These are phyloP conservation scores for Aspergillus sp. DNA, from an alignment of 2,329 filamentous ascomycete genomes.

Conservation along the genomic window DNA sequence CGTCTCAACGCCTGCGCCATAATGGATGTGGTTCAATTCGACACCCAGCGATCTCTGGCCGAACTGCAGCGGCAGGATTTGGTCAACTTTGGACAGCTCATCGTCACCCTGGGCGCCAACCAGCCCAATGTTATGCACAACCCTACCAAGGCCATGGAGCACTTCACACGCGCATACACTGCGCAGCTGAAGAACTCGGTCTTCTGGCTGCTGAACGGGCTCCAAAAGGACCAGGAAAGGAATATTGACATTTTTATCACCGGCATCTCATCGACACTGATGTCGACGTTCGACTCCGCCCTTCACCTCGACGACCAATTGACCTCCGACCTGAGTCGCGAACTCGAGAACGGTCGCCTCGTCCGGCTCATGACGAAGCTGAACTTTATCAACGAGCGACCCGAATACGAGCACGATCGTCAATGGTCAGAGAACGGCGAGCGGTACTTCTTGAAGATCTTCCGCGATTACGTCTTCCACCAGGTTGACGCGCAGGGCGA, in stretches of 20 bases:
- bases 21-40: conserved; percentile 83
- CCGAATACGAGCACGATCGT: conserved; percentile 74
- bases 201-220: conserved; percentile 74
- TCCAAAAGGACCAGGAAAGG: conserved; percentile 64
- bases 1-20: conserved; percentile 86
- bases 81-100: conserved; percentile 76
- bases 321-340: conserved; percentile 69
- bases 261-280: conserved; percentile 75
- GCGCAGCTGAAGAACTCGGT: conserved; percentile 76
- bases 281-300: conserved; percentile 72
- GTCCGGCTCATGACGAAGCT: conserved; percentile 81
- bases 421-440: conserved; percentile 92
- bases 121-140: conserved; percentile 62
- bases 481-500: conserved; percentile 84
- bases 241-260: conserved; percentile 74
- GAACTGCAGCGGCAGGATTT: conserved; percentile 90
- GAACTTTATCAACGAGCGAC: conserved; percentile 83
- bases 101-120: conserved; percentile 78
- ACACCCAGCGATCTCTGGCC: conserved; percentile 65
- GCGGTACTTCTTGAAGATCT: conserved; percentile 88
- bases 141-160: conserved; percentile 70
- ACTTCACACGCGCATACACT: conserved; percentile 75
- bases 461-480: conserved; percentile 96
- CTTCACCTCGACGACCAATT: conserved; percentile 79
- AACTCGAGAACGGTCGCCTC: conserved; percentile 86